Percentiles rank a stretch among this genome's conserved stretches.
These are phyloP conservation scores for Aspergillus ruber DNA, from an alignment of 2,329 filamentous ascomycete species.

Conservation along the genomic window DNA sequence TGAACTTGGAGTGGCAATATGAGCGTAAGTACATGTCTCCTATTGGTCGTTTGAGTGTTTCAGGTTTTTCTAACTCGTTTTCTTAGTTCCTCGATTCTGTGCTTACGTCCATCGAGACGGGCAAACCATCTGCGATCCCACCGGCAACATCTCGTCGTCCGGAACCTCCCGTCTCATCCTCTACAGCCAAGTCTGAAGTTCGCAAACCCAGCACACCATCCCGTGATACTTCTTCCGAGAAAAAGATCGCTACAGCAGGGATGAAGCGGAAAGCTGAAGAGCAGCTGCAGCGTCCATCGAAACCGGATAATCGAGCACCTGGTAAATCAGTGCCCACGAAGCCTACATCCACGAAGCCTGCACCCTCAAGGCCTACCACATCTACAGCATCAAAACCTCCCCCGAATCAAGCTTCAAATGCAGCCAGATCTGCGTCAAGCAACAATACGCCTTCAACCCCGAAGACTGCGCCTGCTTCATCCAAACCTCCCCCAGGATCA, in stretches of 20 bases:
- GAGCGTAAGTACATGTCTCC: constrained; percentile 29
- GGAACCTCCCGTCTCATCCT: constrained; percentile 18
- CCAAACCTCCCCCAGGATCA: constrained; percentile 49
- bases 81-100: constrained; percentile 46
- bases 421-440: constrained; percentile 15
- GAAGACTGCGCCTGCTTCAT: constrained; percentile 17
- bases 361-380: constrained; percentile 11
- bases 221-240: constrained; percentile 11
- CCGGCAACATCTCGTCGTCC: constrained; percentile 16
- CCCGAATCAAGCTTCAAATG: constrained; percentile 7
- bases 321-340: constrained; percentile 12
- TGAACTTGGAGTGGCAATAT: constrained; percentile 17
- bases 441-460: constrained; percentile 12
- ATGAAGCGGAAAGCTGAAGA: constrained; percentile 42
- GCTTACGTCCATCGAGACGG: constrained; percentile 45
- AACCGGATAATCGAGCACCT: constrained; percentile 16
- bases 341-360: constrained; percentile 3
- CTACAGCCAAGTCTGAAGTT: constrained; percentile 15
- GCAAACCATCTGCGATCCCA: constrained; percentile 27
- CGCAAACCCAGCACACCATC: constrained; percentile 13
- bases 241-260: constrained; percentile 16
- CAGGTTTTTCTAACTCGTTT: constrained; percentile 14
- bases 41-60: neutral
- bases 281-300: constrained; percentile 23
- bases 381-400: constrained; percentile 15